Evolutionary conservation across 164 flowering plant species (phyloP), one percentile per base, ranked within the genome.

Genomic region (Aristolochia californica): DNA sequence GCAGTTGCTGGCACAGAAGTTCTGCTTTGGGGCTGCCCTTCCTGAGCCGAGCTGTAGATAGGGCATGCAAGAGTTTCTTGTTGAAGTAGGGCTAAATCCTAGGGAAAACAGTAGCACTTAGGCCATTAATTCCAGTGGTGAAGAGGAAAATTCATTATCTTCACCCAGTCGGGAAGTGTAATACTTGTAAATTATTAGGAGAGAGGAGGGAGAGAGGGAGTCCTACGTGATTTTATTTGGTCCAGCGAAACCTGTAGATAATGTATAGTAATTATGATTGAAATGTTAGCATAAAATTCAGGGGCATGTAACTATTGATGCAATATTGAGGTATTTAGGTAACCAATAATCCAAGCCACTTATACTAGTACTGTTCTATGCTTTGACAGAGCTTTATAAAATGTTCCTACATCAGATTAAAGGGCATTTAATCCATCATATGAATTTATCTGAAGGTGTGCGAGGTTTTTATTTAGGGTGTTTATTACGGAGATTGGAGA

Each of bases 1-100:
- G 57, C 66, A 68, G 1, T 56, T 84, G 56, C 74, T 91, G 53
- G 70, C 58, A 45, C 77, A 75, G 58, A 40, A 56, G 49, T 66
- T 70, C 56, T 28, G 71, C 56, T 77, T 53, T 56, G 64, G 70
- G 44, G 51, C 16, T 20, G 40, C 38, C 24, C 20, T 17, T n/a
- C 40, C 40, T n/a, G 38, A 7, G 24, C 16, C 20, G 21, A 57
- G 27, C 23, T 57, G 28, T 11, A 16, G 17, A 25, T 45, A 44
- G 60, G 8, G n/a, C n/a, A n/a, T n/a, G n/a, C n/a, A n/a, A 56
- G 40, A 34, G 40, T 34, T 34, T 34, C 40, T 12, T 34, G 40
- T 34, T 34, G 40, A 2, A 34, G 4, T 34, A 34, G 40, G 10
- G 10, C 40, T 34, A 34, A 34, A 34, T 8, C 40, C 7, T 34